Evolutionary conservation across 495 filamentous ascomycete genomes (phyloP), one percentile per base, ranked within the genome.

Genomic region (Xylaria intraflava): DNA sequence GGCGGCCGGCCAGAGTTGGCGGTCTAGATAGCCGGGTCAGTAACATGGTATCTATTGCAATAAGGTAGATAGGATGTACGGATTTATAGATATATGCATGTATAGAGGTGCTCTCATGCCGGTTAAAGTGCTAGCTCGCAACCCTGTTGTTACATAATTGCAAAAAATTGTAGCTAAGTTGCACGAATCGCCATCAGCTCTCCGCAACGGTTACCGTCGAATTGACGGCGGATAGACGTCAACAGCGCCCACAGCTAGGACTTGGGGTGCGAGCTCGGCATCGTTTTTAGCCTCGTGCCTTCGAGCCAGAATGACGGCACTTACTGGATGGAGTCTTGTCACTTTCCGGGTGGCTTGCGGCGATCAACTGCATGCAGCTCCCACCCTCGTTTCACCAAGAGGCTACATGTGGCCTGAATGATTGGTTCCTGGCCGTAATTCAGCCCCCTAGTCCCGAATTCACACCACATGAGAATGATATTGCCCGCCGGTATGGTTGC

Each of bases 351-450:
- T 24, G 40, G 29, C 19, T 40, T 23, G 50, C 19, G 44, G 31
- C 41, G 31, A 44, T 19, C 24, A 33, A 40, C 38, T 16, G 42
- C 42, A 46, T 53, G 24, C 31, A 26, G 46, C 30, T 35, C 42
- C n/a, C 17, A 4, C 35, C n/a, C 14, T 4, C 26, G 49, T 49
- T 43, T 48, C 51, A 31, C 43, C 39, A 30, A 17, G 44, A 49
- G 50, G 20, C 29, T 51, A 38, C 62, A 65, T 65, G 62, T 65
- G 62, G 57, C 30, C 57, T 24, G 47, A 62, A 61, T 57, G 60
- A 65, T 65, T 65, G 62, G 62, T 39, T 54, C 48, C 27, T 43
- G 20, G 30, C 40, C 12, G 41, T 56, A 44, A 16, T 10, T 31
- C 22, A 22, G 39, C 20, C 29, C 39, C n/a, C 38, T 29, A 19